Conservation (phyloP, 2,329 filamentous ascomycete species). For the Juglanconis sp. region DNA sequence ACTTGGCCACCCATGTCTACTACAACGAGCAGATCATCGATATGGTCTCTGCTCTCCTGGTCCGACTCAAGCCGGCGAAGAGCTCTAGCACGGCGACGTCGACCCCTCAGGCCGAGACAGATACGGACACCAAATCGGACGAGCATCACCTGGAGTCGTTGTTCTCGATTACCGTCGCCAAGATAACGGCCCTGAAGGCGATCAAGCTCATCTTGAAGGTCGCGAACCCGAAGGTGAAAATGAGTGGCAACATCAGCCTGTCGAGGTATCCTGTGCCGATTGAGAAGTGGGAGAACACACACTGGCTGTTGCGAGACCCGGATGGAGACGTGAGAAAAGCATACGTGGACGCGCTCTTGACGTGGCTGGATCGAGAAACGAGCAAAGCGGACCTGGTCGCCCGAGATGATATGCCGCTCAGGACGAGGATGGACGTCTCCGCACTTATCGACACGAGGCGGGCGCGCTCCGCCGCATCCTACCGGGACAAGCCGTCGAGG, state of each 20-base stretch:
- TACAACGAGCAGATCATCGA: conserved; percentile 95
- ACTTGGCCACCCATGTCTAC: conserved; percentile 90
- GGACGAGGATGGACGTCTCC: conserved; percentile 53
- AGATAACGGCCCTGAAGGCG: conserved; percentile 67
- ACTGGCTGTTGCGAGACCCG: conserved; percentile 82
- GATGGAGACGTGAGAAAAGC: conserved; percentile 76
- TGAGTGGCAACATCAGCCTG: conserved; percentile 59
- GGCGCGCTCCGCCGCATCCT: conserved; percentile 66
- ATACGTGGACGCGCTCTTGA: conserved; percentile 78
- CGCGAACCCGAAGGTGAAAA: conserved; percentile 66
- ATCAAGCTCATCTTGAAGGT: conserved; percentile 80
- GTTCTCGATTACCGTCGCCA: conserved; percentile 53
- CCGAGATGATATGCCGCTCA: conserved; percentile 22
- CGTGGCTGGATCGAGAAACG: conserved; percentile 83
- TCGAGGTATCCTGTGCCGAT: conserved; percentile 73
- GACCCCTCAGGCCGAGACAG: conserved; percentile 42
- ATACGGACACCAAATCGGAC: conserved; percentile 35
- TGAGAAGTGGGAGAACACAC: conserved; percentile 91
- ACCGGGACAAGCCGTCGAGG: conserved; percentile 54
- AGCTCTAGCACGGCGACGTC: conserved; percentile 40
- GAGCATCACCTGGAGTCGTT: conserved; percentile 48
- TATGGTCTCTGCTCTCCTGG: conserved; percentile 80
- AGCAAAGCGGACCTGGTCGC: conserved; percentile 55
- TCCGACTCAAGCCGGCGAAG: conserved; percentile 67
- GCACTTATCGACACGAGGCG: conserved; percentile 53